A percentile compares a stretch with the other conserved stretches of the same genome.
phyloP scores from a whole-genome alignment of 1,284 basidiomycete species.

The Erythrobasidium hasegawianum region DNA sequence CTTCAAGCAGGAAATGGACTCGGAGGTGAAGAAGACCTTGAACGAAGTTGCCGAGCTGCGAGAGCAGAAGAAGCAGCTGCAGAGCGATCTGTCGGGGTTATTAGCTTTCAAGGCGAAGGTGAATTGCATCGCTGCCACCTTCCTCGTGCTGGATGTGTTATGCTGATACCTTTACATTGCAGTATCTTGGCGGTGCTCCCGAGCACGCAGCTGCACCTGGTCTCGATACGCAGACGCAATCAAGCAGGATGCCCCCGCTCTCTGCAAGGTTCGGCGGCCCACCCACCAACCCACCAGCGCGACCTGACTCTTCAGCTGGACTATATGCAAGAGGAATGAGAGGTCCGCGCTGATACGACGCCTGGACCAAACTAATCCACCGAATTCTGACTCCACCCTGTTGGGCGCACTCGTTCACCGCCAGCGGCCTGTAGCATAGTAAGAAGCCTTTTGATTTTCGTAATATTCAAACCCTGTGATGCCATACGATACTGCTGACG shows the following conservation, averaged over 20 bases:
- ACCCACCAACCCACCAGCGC: slow-evolving; percentile 5
- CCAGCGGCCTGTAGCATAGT: background rate
- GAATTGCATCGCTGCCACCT: too few relatives aligned
- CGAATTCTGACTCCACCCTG: too few relatives aligned
- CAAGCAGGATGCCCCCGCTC: too few relatives aligned
- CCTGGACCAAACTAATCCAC: too few relatives aligned
- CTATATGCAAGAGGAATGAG: slow-evolving; percentile 13
- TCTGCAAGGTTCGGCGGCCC: too few relatives aligned
- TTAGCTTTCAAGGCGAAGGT: slow-evolving; percentile 34
- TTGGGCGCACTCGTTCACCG: too few relatives aligned
- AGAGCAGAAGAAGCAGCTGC: slow-evolving; percentile 35
- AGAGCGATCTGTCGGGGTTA: slow-evolving; percentile 26
- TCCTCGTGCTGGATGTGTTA: too few relatives aligned
- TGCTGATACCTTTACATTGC: too few relatives aligned
- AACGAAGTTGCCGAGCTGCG: slow-evolving; percentile 23
- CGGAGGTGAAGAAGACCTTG: slow-evolving; percentile 27
- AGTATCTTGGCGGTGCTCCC: slow-evolving; percentile 31
- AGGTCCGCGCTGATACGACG: slow-evolving; percentile 22
- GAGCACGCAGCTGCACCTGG: slow-evolving; percentile 1
- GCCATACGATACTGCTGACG: too few relatives aligned
- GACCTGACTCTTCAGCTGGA: slow-evolving; percentile 12
- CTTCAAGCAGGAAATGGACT: slow-evolving; percentile 24
- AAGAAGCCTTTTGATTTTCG: too few relatives aligned
- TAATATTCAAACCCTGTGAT: too few relatives aligned
- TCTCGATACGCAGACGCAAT: background rate